Evolutionary conservation across 352 stramenopile genomes (phyloP), one percentile per base, ranked within the genome.

Genomic region (Pythium angustatum): DNA sequence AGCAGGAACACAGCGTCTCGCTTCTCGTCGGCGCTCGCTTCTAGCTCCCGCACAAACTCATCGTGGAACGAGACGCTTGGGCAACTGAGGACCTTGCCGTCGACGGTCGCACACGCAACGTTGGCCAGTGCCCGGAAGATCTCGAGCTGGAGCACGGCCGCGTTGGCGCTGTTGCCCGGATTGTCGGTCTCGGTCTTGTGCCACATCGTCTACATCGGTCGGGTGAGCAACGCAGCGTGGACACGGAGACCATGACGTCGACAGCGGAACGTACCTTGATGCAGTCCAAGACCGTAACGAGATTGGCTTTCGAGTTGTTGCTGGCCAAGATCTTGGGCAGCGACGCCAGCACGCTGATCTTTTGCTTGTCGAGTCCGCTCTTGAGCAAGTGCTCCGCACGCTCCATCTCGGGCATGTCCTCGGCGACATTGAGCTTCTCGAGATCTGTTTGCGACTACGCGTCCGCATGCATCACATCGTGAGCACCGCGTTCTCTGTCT

Each of bases 321-420:
- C 67, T 80, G 9, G 85, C 78, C 24, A 94, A 45, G 40, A 93
- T 90, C 41, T 82, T 90, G 5, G 85, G 80, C 1, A 94, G 57
- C 1, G 83, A 84, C 36, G 74, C 66, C 40, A 94, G 67, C 14
- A 94, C 78, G 51, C 79, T 92, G 58, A 94, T 83, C 53, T 91
- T 91, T 36, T 94, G 85, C 57, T 87, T 89, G 50, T 93, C 83
- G 26, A 94, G 69, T 5, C 85, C 85, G 24, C 64, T 91, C 57
- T 82, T 84, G 53, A 94, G 75, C 24, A 94, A 60, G n/a, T 89
- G 80, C 61, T 94, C 83, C 1, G 82, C 74, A 26, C 85, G 69
- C 65, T 91, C 82, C 74, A 94, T 88, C 69, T 94, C 85, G 11
- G 79, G 73, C 69, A 94, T 84, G 50, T 94, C 85, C 72, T 94